phyloP scores from a whole-genome alignment of 495 filamentous ascomycete genomes.

The Pseudevernia furfuracea region DNA sequence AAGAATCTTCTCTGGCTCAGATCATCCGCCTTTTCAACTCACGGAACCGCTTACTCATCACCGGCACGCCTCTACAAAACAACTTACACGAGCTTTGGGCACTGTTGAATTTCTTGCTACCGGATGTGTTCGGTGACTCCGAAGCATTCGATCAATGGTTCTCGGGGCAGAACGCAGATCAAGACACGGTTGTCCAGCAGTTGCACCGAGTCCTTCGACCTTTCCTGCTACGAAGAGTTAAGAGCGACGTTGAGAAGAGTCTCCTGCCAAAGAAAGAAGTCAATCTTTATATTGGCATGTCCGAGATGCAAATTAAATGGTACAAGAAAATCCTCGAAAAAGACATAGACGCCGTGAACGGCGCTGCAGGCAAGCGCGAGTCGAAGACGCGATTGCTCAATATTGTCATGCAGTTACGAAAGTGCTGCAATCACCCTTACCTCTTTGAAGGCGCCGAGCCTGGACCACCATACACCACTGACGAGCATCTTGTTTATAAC shows the following conservation, averaged over 20 bases:
- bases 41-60: slow-evolving; percentile 89
- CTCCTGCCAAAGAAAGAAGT: slow-evolving; percentile 94
- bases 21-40: slow-evolving; percentile 97
- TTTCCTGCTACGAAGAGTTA: slow-evolving; percentile 92
- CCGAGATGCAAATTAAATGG: slow-evolving; percentile 99
- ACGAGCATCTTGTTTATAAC: slow-evolving; percentile 91
- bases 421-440: slow-evolving; percentile 99
- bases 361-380: slow-evolving; percentile 89
- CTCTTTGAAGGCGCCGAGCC: slow-evolving; percentile 97
- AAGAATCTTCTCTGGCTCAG: slow-evolving; percentile 93
- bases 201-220: slow-evolving; percentile 88
- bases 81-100: slow-evolving; percentile 99
- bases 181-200: slow-evolving; percentile 95
- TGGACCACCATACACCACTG: slow-evolving; percentile 94
- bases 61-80: slow-evolving; percentile 95
- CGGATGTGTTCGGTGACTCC: slow-evolving; percentile 94
- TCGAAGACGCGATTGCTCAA: slow-evolving; percentile 99
- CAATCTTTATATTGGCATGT: slow-evolving; percentile 97
- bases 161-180: slow-evolving; percentile 74
- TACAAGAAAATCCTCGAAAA: slow-evolving; percentile 99
- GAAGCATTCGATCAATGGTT: slow-evolving; percentile 99
- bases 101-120: slow-evolving; percentile 89
- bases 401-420: slow-evolving; percentile 99
- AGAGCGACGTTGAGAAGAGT: slow-evolving; percentile 98
- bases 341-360: slow-evolving; percentile 98